phyloP scores from a whole-genome alignment of 768 basidiomycete species.

The Gloeophyllum trabeum region DNA sequence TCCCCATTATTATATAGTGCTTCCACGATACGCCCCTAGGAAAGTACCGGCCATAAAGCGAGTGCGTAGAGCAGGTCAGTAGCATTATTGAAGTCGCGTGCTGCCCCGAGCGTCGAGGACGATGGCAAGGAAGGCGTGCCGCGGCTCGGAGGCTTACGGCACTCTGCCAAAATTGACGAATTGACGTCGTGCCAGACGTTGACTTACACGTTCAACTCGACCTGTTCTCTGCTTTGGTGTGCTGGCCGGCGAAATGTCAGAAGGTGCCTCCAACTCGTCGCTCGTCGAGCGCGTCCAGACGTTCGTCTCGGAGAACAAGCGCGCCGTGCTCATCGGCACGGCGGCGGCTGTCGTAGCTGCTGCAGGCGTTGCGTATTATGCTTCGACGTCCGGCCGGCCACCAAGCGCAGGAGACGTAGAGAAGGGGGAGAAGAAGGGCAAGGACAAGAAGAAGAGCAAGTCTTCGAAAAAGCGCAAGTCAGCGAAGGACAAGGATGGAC shows the following conservation, averaged over 20 bases:
- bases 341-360: slow-evolving; percentile 62
- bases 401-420: slow-evolving; percentile 23
- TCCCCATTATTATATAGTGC: too few species aligned
- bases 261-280: slow-evolving; percentile 14
- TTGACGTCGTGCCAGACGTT: too few species aligned
- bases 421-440: slow-evolving; percentile 31
- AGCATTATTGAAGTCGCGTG: too few species aligned
- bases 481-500: slow-evolving; percentile 50
- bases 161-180: too few species aligned
- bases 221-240: too few species aligned
- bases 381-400: slow-evolving; percentile 37
- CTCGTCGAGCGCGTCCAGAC: slow-evolving; percentile 53
- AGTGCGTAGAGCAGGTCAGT: too few species aligned
- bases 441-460: slow-evolving; percentile 36
- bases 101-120: too few species aligned
- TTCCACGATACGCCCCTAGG: too few species aligned
- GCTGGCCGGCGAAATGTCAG: slow-evolving; percentile 21
- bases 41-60: too few species aligned
- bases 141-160: too few species aligned
- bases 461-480: slow-evolving; percentile 55
- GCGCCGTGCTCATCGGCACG: slow-evolving; percentile 59
- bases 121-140: too few species aligned
- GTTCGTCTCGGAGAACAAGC: slow-evolving; percentile 72
- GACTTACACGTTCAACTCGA: too few species aligned
- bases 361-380: slow-evolving; percentile 70